A percentile compares a stretch with the other conserved stretches of the same genome.
Evolutionary conservation across 1,139 yeast species (phyloP).

Genomic region (Blastobotrys arbuscula): DNA sequence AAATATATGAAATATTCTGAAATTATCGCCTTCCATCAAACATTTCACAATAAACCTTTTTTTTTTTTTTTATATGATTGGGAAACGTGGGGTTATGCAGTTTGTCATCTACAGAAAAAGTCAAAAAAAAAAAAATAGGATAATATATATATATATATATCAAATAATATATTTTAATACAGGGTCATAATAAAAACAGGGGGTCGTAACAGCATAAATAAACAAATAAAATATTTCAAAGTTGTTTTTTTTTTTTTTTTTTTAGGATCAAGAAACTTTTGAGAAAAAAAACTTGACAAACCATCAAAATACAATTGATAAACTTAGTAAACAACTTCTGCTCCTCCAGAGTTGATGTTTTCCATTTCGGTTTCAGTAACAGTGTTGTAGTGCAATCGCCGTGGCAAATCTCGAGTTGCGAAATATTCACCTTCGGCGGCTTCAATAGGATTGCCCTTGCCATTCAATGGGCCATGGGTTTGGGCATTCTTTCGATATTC

Average conservation of each 20-base stretch:
- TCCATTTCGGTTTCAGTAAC: slow-evolving; percentile 68
- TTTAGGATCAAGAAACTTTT: background rate
- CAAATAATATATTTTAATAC: no score
- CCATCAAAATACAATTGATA: background rate
- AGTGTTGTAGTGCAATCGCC: slow-evolving; percentile 59
- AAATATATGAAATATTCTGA: no score
- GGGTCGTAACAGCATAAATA: background rate
- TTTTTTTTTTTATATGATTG: no score
- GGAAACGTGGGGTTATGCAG: no score
- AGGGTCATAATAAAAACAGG: background rate
- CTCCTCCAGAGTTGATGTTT: slow-evolving; percentile 72
- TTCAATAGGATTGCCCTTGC: slow-evolving; percentile 31
- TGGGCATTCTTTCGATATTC: slow-evolving; percentile 36
- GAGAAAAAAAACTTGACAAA: background rate
- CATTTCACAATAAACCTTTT: no score
- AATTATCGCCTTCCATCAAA: no score
- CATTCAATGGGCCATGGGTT: slow-evolving; percentile 38
- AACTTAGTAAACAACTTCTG: slow-evolving; percentile 33
- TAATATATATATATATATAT: no score
- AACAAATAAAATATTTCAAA: background rate
- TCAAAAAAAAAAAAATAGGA: background rate
- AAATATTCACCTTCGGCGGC: slow-evolving; percentile 47
- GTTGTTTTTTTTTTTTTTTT: background rate
- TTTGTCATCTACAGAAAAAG: no score
- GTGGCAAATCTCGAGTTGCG: slow-evolving; percentile 61